Percentiles rank a stretch among this genome's conserved stretches.
Conservation (phyloP, 1,284 basidiomycete genomes). For the Boletellus dicymbophilus region DNA sequence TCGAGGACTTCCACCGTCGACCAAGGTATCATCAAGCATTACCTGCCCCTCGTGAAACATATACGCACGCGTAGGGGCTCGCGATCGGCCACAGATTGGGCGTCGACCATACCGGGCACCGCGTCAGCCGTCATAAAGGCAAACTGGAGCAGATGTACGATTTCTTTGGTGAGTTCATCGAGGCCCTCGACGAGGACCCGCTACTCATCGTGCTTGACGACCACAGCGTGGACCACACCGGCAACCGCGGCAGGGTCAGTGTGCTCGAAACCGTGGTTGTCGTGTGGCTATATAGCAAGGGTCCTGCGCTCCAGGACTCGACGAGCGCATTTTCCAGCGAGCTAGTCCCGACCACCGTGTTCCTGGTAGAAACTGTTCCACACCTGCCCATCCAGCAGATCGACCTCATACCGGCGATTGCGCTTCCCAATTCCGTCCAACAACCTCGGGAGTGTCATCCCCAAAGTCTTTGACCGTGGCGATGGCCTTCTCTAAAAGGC, state of each 20-base stretch:
- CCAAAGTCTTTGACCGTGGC: constrained; percentile 78
- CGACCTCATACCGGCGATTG: constrained; percentile 89
- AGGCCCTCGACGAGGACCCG: constrained; percentile 73
- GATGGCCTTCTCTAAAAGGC: constrained; percentile 48
- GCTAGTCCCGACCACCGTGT: constrained; percentile 56
- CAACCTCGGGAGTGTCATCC: constrained; percentile 90
- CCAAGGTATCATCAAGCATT: constrained; percentile 88
- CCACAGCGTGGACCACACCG: constrained; percentile 95
- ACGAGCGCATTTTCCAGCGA: constrained; percentile 43
- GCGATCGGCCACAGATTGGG: constrained; percentile 96
- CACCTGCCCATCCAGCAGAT: constrained; percentile 89
- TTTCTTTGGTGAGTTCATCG: constrained; percentile 75
- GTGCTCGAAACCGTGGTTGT: constrained; percentile 85
- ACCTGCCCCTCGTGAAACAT: constrained; percentile 51
- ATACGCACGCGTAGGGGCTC: constrained; percentile 70
- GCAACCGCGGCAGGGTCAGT: constrained; percentile 96
- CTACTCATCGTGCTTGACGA: constrained; percentile 93
- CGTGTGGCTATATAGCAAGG: constrained; percentile 91
- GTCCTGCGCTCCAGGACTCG: constrained; percentile 40
- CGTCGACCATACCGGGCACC: constrained; percentile 96
- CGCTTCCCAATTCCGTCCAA: constrained; percentile 96
- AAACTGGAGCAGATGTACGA: constrained; percentile 89
- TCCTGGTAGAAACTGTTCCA: constrained; percentile 57
- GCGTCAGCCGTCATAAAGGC: constrained; percentile 88
- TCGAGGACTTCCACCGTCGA: constrained; percentile 98